Base-by-base conservation (phyloP, 768 basidiomycete species). In the Pholiota molesta region DNA sequence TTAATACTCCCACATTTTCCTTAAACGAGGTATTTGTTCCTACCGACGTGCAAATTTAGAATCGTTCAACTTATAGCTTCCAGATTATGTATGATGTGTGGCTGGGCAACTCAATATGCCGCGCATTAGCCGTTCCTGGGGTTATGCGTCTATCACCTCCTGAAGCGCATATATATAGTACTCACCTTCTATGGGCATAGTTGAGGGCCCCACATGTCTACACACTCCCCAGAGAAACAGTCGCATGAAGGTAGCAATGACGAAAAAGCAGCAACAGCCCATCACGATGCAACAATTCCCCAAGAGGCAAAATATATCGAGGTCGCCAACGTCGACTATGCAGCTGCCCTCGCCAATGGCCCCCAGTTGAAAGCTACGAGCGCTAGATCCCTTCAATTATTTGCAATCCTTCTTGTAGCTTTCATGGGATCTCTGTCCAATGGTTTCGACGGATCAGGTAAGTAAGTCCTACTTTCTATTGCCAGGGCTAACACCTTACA, bases 381-480 rank as follows among this genome's bases (percentile, higher is more conserved):
- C 62, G 40, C 57, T 29, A 72, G 72, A 31, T 81, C 81, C 1
- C 64, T 82, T 16, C 76, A 81, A 59, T 74, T 82, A 14, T 82
- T 77, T 61, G 62, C 70, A 5, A 79, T 80, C 37, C 66, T 82
- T 33, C 64, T 78, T 10, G 78, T 80, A 7, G 75, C 80, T 3
- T 81, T 78, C 63, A 79, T 81, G 78, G 78, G 78, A 7, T 79
- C 78, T 63, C 63, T 79, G 64, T 77, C 81, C 0, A 81, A 81
- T 62, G 80, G 81, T 45, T 81, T 81, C 45, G 79, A 82, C 58
- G 80, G 80, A 19, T 78, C 78, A 57, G 79, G 80, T 79, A 61
- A 57, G 75, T 60, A 35, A 23, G 33, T 51, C 55, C 52, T 29
- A 44, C 26, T 23, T 31, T 16, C 13, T 45, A 33, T 6, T 44